phyloP scores from a whole-genome alignment of 441 rosid species.

The Gossypium davidsonii region DNA sequence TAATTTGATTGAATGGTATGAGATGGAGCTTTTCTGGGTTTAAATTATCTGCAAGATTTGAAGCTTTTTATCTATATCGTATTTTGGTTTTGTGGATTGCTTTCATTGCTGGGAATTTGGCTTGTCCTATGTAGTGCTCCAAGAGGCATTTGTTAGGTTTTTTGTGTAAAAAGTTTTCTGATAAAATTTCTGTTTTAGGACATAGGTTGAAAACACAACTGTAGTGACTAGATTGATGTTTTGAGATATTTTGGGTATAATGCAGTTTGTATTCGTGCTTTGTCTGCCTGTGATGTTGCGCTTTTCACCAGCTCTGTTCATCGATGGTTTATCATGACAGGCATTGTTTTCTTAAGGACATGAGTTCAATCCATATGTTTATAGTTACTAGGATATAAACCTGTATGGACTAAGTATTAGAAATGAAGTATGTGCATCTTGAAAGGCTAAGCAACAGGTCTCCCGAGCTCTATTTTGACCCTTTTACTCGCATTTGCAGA shows the following conservation, averaged over 20 bases:
- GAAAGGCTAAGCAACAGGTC: background rate
- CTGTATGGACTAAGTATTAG: background rate
- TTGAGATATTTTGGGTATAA: background rate
- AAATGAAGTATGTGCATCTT: background rate
- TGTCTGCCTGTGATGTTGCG: background rate
- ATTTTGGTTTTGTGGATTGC: constrained; percentile 8
- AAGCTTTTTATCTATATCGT: background rate
- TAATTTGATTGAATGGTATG: constrained; percentile 18
- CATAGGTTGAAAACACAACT: background rate
- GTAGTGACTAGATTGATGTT: background rate
- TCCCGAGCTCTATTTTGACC: background rate
- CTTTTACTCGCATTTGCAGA: background rate
- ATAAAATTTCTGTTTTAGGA: background rate
- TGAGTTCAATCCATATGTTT: background rate
- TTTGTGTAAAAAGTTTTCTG: constrained; percentile 1
- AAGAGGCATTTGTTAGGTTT: background rate
- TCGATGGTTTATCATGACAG: background rate
- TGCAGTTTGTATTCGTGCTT: background rate
- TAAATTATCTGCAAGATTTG: constrained; percentile 10
- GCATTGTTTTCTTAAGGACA: background rate
- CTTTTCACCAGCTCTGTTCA: background rate
- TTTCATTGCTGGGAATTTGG: constrained; percentile 1
- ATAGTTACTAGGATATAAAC: background rate
- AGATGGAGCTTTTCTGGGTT: background rate
- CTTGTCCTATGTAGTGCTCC: background rate